Evolutionary conservation across 129 eudicot genomes (phyloP), one percentile per base, ranked within the genome.

Genomic region (Escallonia herrerae): DNA sequence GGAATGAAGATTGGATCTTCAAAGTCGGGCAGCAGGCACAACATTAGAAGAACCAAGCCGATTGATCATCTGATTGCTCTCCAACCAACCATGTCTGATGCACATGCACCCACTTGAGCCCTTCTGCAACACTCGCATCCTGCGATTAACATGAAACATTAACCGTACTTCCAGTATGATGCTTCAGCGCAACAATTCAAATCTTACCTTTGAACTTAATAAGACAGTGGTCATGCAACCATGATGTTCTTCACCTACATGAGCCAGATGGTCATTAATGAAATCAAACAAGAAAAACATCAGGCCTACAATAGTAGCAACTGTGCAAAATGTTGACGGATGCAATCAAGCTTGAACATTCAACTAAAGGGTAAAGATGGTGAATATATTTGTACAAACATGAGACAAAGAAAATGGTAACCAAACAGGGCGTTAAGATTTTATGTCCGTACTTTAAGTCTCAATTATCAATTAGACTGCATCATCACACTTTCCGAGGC

Each of bases 11-110:
- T 56, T 33, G 33, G 62, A 43, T 38, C 57, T 58, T 77, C 77
- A 73, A 57, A 65, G 56, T 70, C 47, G 40, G 42, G 74, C 62
- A 47, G 5, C 46, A n/a, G 44, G 48, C 59, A 56, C 15, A 65
- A 73, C 48, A 60, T 73, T 84, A 81, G 73, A 81, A 76, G 64
- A 74, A 63, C 95, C 96, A 91, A 44, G 69, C 64, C 5, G 82
- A 56, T 11, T 59, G 14, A 41, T 77, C 74, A 38, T 66, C 74
- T 10, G 81, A 74, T 15, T 58, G 51, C 8, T 74, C 78, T 63
- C 79, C 91, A 14, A 65, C 72, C 58, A 85, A 69, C 98, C 96
- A 91, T 46, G 98, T 93, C 68, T 93, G 95, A 67, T 93, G 96
- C 55, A 88, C 89, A 67, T 93, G 96, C 68, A 83, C 74, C 98